phyloP scores from a whole-genome alignment of 805 yeast genomes.

The Pichia californica region DNA sequence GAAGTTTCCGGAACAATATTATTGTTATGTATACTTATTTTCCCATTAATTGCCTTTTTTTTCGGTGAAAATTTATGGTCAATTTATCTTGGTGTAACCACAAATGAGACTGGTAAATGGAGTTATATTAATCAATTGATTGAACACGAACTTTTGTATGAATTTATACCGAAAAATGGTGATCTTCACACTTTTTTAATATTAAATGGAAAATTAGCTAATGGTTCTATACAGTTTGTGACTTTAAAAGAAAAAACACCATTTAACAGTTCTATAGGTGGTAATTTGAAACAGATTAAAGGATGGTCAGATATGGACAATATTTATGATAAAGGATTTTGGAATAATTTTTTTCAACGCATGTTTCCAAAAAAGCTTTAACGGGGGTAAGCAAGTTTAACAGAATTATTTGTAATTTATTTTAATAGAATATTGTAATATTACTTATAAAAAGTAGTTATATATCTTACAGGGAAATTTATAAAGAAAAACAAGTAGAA shows the following conservation, averaged over 20 bases:
- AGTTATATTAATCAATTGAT: slow-evolving; percentile 38
- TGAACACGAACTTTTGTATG: slow-evolving; percentile 25
- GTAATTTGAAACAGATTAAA: slow-evolving; percentile 10
- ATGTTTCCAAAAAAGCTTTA: slow-evolving; percentile 19
- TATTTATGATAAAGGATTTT: slow-evolving; percentile 45
- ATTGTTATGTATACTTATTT: slow-evolving; percentile 33
- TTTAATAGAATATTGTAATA: background rate
- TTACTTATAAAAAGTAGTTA: background rate
- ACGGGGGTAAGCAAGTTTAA: too few relatives aligned
- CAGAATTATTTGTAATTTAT: too few relatives aligned
- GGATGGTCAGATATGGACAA: slow-evolving; percentile 33
- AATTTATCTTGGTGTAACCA: slow-evolving; percentile 49
- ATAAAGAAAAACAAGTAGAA: slow-evolving; percentile 2
- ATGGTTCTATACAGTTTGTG: slow-evolving; percentile 7
- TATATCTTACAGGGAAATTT: background rate
- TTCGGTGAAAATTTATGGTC: slow-evolving; percentile 38
- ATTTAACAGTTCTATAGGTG: slow-evolving; percentile 1
- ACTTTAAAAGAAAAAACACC: slow-evolving; percentile 10
- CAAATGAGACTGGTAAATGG: slow-evolving; percentile 53
- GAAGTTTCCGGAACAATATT: slow-evolving; percentile 38
- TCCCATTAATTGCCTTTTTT: slow-evolving; percentile 34
- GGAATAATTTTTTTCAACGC: slow-evolving; percentile 33
- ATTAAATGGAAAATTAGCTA: slow-evolving; percentile 1
- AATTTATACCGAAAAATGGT: slow-evolving; percentile 9
- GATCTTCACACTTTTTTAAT: background rate